Evolutionary conservation across 2,329 filamentous ascomycete species (phyloP).

Genomic region (Coniochaeta sp.): DNA sequence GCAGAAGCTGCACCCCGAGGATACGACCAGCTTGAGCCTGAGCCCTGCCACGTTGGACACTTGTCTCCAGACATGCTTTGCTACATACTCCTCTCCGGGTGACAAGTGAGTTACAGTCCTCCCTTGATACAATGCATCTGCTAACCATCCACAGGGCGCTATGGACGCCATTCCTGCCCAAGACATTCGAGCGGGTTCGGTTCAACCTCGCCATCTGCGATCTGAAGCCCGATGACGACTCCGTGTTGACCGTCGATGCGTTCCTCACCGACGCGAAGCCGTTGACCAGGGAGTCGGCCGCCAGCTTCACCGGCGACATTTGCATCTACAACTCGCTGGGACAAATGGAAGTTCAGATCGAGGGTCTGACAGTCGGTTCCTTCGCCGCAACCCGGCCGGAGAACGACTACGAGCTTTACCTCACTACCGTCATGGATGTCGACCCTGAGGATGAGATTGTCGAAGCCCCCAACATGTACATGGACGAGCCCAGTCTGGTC

Average conservation of each 20-base stretch:
- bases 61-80: constrained; percentile 34
- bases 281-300: constrained; percentile 13
- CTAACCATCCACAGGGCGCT: constrained; percentile 21
- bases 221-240: constrained; percentile 6
- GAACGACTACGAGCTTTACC: constrained; percentile 26
- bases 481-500: constrained; percentile 9
- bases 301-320: constrained; percentile 29
- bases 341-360: constrained; percentile 24
- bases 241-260: constrained; percentile 20
- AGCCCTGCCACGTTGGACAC: constrained; percentile 34
- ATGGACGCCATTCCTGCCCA: constrained; percentile 35
- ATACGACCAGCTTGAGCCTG: constrained; percentile 26
- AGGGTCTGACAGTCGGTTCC: constrained; percentile 24
- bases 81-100: constrained; percentile 31
- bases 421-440: constrained; percentile 26
- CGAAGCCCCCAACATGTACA: constrained; percentile 1
- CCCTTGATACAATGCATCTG: not conserved
- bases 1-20: constrained; percentile 23
- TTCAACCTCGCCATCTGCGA: constrained; percentile 28
- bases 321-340: constrained; percentile 23
- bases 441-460: constrained; percentile 34
- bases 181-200: constrained; percentile 22
- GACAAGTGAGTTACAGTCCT: constrained; percentile 23
- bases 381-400: constrained; percentile 21
- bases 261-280: constrained; percentile 20